Evolutionary conservation across 306 rosid genomes (phyloP).

Genomic region (Ormosia emarginata): DNA sequence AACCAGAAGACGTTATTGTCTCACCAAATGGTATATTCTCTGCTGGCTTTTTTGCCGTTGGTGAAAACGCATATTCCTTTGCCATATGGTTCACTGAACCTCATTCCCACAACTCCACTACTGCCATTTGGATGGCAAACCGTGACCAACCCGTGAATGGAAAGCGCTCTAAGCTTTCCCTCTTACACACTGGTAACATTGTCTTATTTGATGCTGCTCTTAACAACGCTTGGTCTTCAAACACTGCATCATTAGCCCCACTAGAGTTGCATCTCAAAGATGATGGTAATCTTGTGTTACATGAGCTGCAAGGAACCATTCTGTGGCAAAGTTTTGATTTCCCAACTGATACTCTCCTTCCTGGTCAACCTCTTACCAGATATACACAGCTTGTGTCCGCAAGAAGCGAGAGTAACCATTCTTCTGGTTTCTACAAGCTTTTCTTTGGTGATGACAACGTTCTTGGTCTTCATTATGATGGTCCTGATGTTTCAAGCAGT

Average conservation of each 20-base stretch:
- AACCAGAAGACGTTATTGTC: neutral
- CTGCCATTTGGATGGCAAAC: constrained; percentile 46
- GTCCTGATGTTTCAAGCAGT: constrained; percentile 16
- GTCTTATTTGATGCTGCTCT: too few species aligned
- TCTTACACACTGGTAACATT: constrained; percentile 17
- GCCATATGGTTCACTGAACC: constrained; percentile 22
- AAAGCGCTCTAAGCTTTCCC: constrained; percentile 34
- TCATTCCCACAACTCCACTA: neutral
- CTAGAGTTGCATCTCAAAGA: constrained; percentile 12
- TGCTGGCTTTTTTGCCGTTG: constrained; percentile 9
- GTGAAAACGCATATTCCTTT: constrained; percentile 9
- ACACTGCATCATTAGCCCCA: neutral
- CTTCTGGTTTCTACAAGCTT: constrained; percentile 33
- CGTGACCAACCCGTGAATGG: constrained; percentile 43
- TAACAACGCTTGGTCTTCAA: too few species aligned
- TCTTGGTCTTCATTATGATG: constrained; percentile 19
- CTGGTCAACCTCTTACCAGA: constrained; percentile 30
- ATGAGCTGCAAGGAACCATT: neutral
- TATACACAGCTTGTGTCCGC: constrained; percentile 18
- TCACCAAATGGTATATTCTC: constrained; percentile 25
- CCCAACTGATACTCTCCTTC: constrained; percentile 46
- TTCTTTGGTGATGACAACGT: constrained; percentile 17
- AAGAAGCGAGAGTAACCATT: constrained; percentile 17
- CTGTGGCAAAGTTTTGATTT: constrained; percentile 48
- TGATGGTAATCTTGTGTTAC: constrained; percentile 42